Percentiles rank a stretch among this genome's conserved stretches.
phyloP scores from a whole-genome alignment of 352 stramenopile genomes.

The Phytophthora colocasiae region DNA sequence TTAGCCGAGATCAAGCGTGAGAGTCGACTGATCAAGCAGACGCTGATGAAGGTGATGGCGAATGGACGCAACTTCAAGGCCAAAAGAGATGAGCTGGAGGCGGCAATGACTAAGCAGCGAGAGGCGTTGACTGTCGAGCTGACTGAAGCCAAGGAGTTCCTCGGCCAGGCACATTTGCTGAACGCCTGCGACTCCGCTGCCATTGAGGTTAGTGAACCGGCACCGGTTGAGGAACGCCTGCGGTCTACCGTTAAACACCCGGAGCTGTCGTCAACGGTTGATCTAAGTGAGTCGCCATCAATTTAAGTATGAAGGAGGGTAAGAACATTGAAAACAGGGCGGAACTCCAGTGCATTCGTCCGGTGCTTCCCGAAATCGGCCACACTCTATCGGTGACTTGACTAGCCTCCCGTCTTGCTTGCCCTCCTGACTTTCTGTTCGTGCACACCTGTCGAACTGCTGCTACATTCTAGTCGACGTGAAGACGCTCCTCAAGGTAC shows the following conservation, averaged over 20 bases:
- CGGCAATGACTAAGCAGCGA: conserved; percentile 77
- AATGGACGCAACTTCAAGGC: conserved; percentile 59
- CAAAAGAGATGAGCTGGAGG: conserved; percentile 63
- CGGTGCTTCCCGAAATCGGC: conserved; percentile 8
- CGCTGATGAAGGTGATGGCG: conserved; percentile 61
- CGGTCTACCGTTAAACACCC: conserved; percentile 61
- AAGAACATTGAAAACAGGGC: conserved; percentile 4
- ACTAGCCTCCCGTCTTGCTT: conserved; percentile 8
- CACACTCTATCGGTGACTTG: conserved; percentile 36
- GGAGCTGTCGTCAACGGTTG: conserved; percentile 49
- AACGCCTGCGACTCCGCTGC: conserved; percentile 41
- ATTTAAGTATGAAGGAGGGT: conserved; percentile 46
- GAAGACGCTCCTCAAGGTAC: conserved; percentile 88
- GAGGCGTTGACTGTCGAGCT: conserved; percentile 70
- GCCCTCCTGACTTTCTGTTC: conserved; percentile 25
- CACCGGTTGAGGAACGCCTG: conserved; percentile 70
- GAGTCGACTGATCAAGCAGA: conserved; percentile 60
- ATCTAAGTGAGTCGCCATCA: conserved; percentile 56
- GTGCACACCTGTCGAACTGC: conserved; percentile 5
- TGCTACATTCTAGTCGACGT: conserved; percentile 70
- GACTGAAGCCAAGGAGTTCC: conserved; percentile 73
- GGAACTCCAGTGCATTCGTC: conserved; percentile 26
- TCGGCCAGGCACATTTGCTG: conserved; percentile 70
- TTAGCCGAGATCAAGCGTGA: conserved; percentile 71
- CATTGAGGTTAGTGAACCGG: conserved; percentile 60